phyloP scores from a whole-genome alignment of 1,284 basidiomycete species.

The Blastosporella zonata region DNA sequence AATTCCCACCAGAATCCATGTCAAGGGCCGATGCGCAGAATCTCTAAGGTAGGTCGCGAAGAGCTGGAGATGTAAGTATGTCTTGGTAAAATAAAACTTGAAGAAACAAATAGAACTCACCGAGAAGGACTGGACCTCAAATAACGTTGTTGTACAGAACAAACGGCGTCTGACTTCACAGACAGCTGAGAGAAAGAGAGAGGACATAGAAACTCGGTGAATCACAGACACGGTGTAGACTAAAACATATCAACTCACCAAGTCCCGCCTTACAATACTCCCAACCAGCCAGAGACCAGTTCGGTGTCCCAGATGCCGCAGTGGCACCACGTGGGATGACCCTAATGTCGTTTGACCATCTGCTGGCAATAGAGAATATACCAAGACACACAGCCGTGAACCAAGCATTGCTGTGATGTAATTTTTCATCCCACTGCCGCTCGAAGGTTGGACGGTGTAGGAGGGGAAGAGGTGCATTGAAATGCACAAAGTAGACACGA shows the following conservation, averaged over 20 bases:
- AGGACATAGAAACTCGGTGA: neutral
- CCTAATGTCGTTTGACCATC: conserved; percentile 64
- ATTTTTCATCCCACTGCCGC: conserved; percentile 49
- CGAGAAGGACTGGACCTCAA: conserved; percentile 67
- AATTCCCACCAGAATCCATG: conserved; percentile 65
- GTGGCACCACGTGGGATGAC: conserved; percentile 43
- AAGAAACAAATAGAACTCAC: conserved; percentile 40
- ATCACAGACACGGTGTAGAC: neutral
- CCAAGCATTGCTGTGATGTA: conserved; percentile 58
- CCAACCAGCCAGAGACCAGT: conserved; percentile 64
- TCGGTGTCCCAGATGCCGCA: conserved; percentile 23
- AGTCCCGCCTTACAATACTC: conserved; percentile 57
- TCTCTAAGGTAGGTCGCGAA: conserved; percentile 50
- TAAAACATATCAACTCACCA: conserved; percentile 37
- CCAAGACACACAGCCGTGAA: conserved; percentile 53
- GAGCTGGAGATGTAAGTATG: conserved; percentile 32
- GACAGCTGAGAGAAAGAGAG: conserved; percentile 35
- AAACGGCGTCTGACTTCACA: conserved; percentile 54
- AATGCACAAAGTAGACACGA: conserved; percentile 60
- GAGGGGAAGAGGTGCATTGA: conserved; percentile 58
- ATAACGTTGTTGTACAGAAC: conserved; percentile 63
- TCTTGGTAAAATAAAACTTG: conserved; percentile 1
- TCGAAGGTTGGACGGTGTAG: conserved; percentile 70
- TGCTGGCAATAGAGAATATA: conserved; percentile 71
- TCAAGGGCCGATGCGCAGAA: conserved; percentile 53